A percentile compares a stretch with the other conserved stretches of the same genome.
These are phyloP conservation scores for Cercospora citrullina DNA, from an alignment of 2,329 filamentous ascomycete genomes.

Conservation along the genomic window DNA sequence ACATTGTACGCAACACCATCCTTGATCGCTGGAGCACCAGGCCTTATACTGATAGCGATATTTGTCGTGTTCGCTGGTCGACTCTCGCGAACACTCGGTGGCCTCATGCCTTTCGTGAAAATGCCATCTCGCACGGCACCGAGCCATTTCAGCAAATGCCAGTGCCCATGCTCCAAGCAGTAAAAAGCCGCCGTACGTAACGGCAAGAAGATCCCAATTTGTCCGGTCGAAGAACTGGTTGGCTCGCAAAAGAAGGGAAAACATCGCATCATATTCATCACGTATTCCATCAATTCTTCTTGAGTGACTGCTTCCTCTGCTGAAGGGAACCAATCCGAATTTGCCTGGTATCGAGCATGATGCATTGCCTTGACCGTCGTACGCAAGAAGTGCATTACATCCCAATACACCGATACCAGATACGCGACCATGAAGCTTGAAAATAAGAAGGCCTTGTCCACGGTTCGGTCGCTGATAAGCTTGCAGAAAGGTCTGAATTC, in stretches of 20 bases:
- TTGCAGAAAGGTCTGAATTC: slow-evolving; percentile 31
- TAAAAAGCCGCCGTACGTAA: slow-evolving; percentile 34
- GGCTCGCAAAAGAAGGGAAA: slow-evolving; percentile 37
- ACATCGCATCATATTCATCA: slow-evolving; percentile 32
- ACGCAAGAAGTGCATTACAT: slow-evolving; percentile 35
- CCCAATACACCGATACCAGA: slow-evolving; percentile 36
- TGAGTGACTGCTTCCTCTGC: slow-evolving; percentile 25
- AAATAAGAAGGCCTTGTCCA: slow-evolving; percentile 33
- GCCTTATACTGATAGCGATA: slow-evolving; percentile 55
- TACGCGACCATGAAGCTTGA: slow-evolving; percentile 35
- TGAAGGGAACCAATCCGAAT: slow-evolving; percentile 26
- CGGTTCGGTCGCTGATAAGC: slow-evolving; percentile 30
- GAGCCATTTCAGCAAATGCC: slow-evolving; percentile 32
- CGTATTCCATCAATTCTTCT: slow-evolving; percentile 31
- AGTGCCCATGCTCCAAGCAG: slow-evolving; percentile 32
- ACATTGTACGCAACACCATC: not conserved
- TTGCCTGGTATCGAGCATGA: slow-evolving; percentile 22
- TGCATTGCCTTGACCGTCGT: slow-evolving; percentile 29
- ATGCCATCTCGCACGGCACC: slow-evolving; percentile 28
- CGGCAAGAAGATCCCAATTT: slow-evolving; percentile 37
- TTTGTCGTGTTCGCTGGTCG: slow-evolving; percentile 4
- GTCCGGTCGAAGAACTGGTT: slow-evolving; percentile 31
- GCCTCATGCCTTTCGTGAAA: slow-evolving; percentile 33
- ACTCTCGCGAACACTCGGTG: slow-evolving; percentile 24
- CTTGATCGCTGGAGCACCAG: not conserved